phyloP scores from a whole-genome alignment of 495 filamentous ascomycete species.

The Talaromyces thailandensis region DNA sequence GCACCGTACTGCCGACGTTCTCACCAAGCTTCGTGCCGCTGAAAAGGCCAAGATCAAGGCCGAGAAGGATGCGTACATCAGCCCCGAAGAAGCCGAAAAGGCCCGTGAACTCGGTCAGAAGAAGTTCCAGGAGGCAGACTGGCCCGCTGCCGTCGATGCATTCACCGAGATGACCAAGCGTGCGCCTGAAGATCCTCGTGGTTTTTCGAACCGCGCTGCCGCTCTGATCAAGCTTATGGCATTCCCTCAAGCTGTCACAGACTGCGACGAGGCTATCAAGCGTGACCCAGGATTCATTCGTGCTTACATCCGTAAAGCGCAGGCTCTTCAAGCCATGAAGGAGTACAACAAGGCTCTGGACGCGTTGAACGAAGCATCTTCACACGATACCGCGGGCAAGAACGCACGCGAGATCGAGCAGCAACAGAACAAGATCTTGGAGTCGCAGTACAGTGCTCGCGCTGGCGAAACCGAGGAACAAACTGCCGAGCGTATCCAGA shows the following conservation, averaged over 20 bases:
- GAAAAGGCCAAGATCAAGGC: conserved; percentile 79
- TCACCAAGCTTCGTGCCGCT: conserved; percentile 85
- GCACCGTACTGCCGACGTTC: conserved; percentile 90
- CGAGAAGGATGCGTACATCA: conserved; percentile 75
- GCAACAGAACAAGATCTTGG: conserved; percentile 88
- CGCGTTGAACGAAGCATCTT: conserved; percentile 69
- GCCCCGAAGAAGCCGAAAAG: conserved; percentile 87
- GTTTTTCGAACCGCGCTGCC: conserved; percentile 94
- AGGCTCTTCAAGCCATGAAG: conserved; percentile 90
- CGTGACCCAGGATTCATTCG: conserved; percentile 89
- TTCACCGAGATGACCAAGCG: conserved; percentile 98
- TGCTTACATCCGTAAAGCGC: conserved; percentile 90
- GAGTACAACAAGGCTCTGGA: conserved; percentile 93
- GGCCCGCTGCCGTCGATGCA: conserved; percentile 90
- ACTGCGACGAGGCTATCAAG: conserved; percentile 87
- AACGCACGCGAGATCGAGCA: conserved; percentile 86
- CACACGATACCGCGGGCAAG: conserved; percentile 66
- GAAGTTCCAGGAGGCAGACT: conserved; percentile 95
- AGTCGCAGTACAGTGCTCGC: conserved; percentile 76
- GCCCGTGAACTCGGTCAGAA: conserved; percentile 89
- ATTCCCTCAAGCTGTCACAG: conserved; percentile 85
- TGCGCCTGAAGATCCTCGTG: conserved; percentile 82
- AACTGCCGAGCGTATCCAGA: conserved; percentile 83
- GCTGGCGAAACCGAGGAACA: conserved; percentile 96
- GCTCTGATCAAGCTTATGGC: conserved; percentile 93